Evolutionary conservation across 352 stramenopile species (phyloP), one percentile per base, ranked within the genome.

Genomic region (Phytophthora palmivora): DNA sequence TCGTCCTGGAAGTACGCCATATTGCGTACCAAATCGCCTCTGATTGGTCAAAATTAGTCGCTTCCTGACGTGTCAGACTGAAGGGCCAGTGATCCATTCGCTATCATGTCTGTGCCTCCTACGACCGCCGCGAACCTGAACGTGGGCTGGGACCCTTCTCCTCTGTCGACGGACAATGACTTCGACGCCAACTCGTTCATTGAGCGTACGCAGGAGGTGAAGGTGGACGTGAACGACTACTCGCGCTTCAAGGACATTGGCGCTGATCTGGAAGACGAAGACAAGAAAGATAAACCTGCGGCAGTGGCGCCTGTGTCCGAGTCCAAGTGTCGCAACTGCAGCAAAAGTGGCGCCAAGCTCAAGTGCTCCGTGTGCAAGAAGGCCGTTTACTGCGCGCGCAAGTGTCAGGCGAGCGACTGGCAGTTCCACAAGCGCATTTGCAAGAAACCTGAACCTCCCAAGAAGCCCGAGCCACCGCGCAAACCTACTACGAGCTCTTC

Each of bases 321-420:
- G 0, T 26, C 49, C 16, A 73, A 49, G 30, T 95, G 87, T 55
- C 83, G 85, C 65, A 95, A 94, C 54, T 95, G 87, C 74, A 81
- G 77, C 71, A 92, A 89, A 45, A 18, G 60, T 0, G 85, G 82
- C 15, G 85, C 85, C 14, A 90, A 91, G 53, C 85, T 95, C 60
- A 94, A 94, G 77, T 95, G 87, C 71, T 92, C 83, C 16, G 72
- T 94, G 41, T 95, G 87, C 59, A 95, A 94, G 77, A 93, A 93
- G 64, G 85, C 79, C 28, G 70, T 87, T 22, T 95, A 95, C 65
- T 95, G 87, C 57, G 79, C 82, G 37, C 79, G 87, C 42, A 63
- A 79, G 60, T 95, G 87, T 56, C 87, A 95, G 54, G 82, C 84
- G 24, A 89, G 82, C 59, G 87, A 95, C 66, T 95, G 87, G 87